Percentiles rank a stretch among this genome's conserved stretches.
These are phyloP conservation scores for Apiospora kogelbergensis DNA, from an alignment of 2,329 filamentous ascomycete genomes.

Conservation along the genomic window DNA sequence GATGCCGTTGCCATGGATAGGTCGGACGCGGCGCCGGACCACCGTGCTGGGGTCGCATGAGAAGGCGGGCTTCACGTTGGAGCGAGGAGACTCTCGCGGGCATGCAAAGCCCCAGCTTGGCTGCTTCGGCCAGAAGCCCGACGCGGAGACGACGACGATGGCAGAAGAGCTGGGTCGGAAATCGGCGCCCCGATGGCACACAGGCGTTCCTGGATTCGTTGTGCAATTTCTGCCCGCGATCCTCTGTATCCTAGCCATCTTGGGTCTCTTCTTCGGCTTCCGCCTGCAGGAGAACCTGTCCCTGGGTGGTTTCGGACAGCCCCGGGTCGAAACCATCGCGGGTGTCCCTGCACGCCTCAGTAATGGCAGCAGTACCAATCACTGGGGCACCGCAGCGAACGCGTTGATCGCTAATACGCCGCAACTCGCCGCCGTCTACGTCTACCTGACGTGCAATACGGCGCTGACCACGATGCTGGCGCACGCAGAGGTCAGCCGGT, in stretches of 20 bases:
- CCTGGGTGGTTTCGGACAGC: not conserved
- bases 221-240: not conserved
- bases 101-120: not conserved
- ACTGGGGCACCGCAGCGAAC: not conserved
- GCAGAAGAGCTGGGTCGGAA: not conserved
- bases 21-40: not conserved
- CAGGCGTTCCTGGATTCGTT: not conserved
- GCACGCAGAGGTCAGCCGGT: constrained; percentile 12
- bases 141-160: not conserved
- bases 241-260: not conserved
- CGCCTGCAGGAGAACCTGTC: not conserved
- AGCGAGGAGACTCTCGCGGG: not conserved
- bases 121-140: not conserved
- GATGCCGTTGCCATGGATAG: constrained; percentile 9
- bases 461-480: constrained; percentile 11
- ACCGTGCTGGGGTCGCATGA: constrained; percentile 1
- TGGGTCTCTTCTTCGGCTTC: constrained; percentile 7
- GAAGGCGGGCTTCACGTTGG: not conserved
- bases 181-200: constrained; percentile 11
- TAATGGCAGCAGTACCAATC: not conserved
- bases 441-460: constrained; percentile 11
- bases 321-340: constrained; percentile 2
- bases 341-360: not conserved
- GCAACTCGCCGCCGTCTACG: constrained; percentile 9
- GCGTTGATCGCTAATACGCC: constrained; percentile 9